These are phyloP conservation scores for Boletus tylopilopsis DNA, from an alignment of 768 basidiomycete species.

Conservation along the genomic window DNA sequence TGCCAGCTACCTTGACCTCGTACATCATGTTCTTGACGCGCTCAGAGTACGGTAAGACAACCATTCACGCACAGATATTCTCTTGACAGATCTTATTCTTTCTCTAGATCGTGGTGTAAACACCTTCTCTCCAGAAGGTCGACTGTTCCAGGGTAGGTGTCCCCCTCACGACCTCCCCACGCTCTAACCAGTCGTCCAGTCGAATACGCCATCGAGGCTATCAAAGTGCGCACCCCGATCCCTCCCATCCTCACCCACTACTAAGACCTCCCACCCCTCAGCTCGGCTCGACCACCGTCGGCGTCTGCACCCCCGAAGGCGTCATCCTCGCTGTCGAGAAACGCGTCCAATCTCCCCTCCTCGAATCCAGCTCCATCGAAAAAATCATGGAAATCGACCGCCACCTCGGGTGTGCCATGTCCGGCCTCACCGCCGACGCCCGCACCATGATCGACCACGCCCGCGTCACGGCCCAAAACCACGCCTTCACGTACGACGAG, in stretches of 20 bases:
- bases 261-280: constrained; percentile 30
- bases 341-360: constrained; percentile 93
- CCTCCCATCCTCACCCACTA: background rate
- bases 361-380: constrained; percentile 94
- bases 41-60: constrained; percentile 79
- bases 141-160: constrained; percentile 89
- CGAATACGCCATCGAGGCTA: constrained; percentile 99
- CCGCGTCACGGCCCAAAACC: constrained; percentile 92
- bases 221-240: constrained; percentile 63
- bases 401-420: constrained; percentile 98
- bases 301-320: constrained; percentile 86
- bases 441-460: constrained; percentile 99
- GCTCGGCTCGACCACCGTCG: constrained; percentile 98
- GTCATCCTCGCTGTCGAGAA: constrained; percentile 97
- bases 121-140: constrained; percentile 98
- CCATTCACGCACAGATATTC: too few species aligned
- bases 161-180: background rate
- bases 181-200: constrained; percentile 47
- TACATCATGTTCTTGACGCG: constrained; percentile 84
- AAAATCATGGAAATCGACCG: constrained; percentile 99
- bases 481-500: constrained; percentile 96
- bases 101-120: constrained; percentile 89
- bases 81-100: background rate
- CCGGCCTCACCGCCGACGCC: constrained; percentile 94
- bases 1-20: constrained; percentile 6